phyloP scores from a whole-genome alignment of 306 rosid genomes.

The Citrullus amarus region DNA sequence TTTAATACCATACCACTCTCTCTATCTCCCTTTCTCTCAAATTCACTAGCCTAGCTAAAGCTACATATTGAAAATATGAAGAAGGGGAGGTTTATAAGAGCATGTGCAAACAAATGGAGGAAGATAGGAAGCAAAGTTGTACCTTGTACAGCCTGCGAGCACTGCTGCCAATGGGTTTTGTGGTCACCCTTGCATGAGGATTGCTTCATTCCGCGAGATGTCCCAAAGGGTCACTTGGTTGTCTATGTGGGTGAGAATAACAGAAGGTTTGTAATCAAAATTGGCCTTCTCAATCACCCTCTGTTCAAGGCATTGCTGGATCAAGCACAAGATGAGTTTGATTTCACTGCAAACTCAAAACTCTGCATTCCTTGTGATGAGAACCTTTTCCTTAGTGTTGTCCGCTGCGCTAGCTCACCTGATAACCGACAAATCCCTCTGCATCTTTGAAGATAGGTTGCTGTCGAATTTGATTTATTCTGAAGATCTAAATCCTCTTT shows the following conservation, averaged over 20 bases:
- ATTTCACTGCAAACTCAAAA: slow-evolving; percentile 45
- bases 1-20: slow-evolving; percentile 16
- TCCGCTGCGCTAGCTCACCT: slow-evolving; percentile 47
- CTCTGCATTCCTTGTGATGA: slow-evolving; percentile 85
- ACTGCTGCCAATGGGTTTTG: slow-evolving; percentile 40
- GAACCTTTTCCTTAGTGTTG: slow-evolving; percentile 48
- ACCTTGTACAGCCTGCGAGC: slow-evolving; percentile 36
- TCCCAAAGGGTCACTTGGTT: slow-evolving; percentile 89
- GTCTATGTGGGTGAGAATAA: slow-evolving; percentile 68
- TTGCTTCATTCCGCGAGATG: slow-evolving; percentile 64
- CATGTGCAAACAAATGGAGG: slow-evolving; percentile 64
- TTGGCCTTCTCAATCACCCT: slow-evolving; percentile 62
- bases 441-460: slow-evolving; percentile 21
- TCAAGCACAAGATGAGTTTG: slow-evolving; percentile 75
- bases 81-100: slow-evolving; percentile 36
- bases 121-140: slow-evolving; percentile 39
- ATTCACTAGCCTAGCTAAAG: not conserved
- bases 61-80: slow-evolving; percentile 19
- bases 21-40: slow-evolving; percentile 10
- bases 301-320: slow-evolving; percentile 75
- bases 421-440: slow-evolving; percentile 20
- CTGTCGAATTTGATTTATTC: slow-evolving; percentile 12
- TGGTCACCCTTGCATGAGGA: slow-evolving; percentile 38
- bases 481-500: slow-evolving; percentile 14
- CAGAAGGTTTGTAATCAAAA: slow-evolving; percentile 67